phyloP scores from a whole-genome alignment of 495 filamentous ascomycete genomes.

The Glarea lozoyensis region DNA sequence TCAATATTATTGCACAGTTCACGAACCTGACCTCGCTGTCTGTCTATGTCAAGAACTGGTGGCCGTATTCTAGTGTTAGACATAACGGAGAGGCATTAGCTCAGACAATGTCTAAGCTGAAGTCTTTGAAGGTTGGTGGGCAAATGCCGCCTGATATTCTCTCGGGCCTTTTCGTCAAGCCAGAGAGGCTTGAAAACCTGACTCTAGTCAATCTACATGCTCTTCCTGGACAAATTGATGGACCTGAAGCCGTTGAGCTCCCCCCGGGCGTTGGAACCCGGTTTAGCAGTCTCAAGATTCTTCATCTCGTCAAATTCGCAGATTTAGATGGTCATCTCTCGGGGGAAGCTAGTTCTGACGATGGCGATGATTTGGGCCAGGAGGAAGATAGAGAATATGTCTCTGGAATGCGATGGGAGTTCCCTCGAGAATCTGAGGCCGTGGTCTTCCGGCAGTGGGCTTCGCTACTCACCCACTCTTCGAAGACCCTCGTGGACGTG shows the following conservation, averaged over 20 bases:
- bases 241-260: neutral
- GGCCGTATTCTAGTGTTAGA: neutral
- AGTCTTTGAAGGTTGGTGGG: neutral
- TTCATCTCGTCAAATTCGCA: neutral
- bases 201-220: neutral
- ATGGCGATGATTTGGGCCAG: too few species aligned
- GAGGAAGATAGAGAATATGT: neutral
- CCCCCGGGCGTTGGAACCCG: neutral
- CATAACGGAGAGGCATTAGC: neutral
- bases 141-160: neutral
- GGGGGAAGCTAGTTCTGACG: neutral
- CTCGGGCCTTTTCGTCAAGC: neutral
- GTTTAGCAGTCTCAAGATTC: neutral
- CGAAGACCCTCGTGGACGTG: neutral
- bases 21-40: neutral
- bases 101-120: neutral
- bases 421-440: neutral
- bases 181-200: neutral
- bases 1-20: slow-evolving; percentile 1
- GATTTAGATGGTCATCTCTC: neutral
- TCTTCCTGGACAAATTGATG: neutral
- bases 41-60: neutral
- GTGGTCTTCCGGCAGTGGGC: neutral
- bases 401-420: neutral
- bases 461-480: neutral